phyloP scores from a whole-genome alignment of 805 yeast species.

The Dipodascopsis uninucleata region DNA sequence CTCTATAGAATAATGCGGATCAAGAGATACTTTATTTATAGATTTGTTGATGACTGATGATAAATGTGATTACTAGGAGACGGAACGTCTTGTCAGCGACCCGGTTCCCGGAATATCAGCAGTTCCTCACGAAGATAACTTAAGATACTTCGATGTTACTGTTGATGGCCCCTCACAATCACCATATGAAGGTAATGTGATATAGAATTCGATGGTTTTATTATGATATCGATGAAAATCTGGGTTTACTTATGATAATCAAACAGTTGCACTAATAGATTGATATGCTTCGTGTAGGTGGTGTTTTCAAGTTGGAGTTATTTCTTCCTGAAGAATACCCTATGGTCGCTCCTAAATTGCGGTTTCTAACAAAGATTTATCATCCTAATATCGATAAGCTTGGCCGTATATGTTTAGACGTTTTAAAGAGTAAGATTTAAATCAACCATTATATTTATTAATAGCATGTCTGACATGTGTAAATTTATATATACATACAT shows the following conservation, averaged over 20 bases:
- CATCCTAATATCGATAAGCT: slow-evolving; percentile 95
- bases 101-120: slow-evolving; percentile 97
- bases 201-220: background rate
- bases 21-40: slow-evolving; percentile 1
- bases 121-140: slow-evolving; percentile 86
- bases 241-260: background rate
- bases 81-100: slow-evolving; percentile 85
- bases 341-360: slow-evolving; percentile 79
- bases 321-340: slow-evolving; percentile 96
- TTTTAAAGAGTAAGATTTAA: slow-evolving; percentile 55
- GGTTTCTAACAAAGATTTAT: slow-evolving; percentile 89
- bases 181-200: slow-evolving; percentile 74
- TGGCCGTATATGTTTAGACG: slow-evolving; percentile 94
- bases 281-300: slow-evolving; percentile 35
- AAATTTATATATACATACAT: slow-evolving; percentile 4
- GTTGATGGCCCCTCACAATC: slow-evolving; percentile 88
- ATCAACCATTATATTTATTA: background rate
- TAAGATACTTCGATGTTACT: slow-evolving; percentile 87
- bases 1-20: no score
- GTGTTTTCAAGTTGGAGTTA: slow-evolving; percentile 74
- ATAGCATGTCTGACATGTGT: background rate
- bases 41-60: background rate
- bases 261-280: background rate
- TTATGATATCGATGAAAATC: background rate
- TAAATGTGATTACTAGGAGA: slow-evolving; percentile 53